Evolutionary conservation across 2,329 filamentous ascomycete species (phyloP).

Genomic region (Boeremia lycopersici): DNA sequence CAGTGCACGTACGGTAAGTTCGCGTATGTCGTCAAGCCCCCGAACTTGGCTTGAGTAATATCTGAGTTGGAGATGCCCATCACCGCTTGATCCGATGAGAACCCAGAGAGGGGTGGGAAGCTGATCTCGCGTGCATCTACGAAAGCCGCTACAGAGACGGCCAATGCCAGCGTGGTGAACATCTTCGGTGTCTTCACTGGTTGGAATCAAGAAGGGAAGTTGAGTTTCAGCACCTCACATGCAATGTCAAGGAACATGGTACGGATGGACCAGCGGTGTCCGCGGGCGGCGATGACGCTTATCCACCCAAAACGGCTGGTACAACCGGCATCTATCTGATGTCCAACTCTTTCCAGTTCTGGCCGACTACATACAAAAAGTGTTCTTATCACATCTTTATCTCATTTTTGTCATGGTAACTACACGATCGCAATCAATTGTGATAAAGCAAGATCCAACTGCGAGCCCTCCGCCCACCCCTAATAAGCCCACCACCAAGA

Average conservation of each 20-base stretch:
- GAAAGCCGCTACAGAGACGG: not conserved
- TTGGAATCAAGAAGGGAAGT: not conserved
- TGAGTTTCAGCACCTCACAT: not conserved
- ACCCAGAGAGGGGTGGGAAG: constrained; percentile 50
- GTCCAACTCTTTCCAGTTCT: not conserved
- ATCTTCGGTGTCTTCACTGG: not conserved
- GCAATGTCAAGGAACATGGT: not conserved
- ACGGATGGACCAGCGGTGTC: not conserved
- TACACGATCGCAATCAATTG: constrained; percentile 5
- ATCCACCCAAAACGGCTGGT: constrained; percentile 7
- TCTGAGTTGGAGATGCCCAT: constrained; percentile 29
- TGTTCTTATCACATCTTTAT: constrained; percentile 5
- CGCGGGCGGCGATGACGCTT: constrained; percentile 6
- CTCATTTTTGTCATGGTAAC: constrained; percentile 5
- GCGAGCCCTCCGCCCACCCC: not conserved
- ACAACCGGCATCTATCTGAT: constrained; percentile 1
- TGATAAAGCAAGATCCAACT: not conserved
- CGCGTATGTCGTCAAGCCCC: constrained; percentile 55
- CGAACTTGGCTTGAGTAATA: constrained; percentile 44
- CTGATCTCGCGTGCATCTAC: constrained; percentile 48
- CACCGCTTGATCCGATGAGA: constrained; percentile 42
- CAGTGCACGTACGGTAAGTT: constrained; percentile 58
- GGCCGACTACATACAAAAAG: not conserved
- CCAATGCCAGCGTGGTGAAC: not conserved
- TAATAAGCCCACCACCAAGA: constrained; percentile 1